Evolutionary conservation across 2,329 filamentous ascomycete species (phyloP), one percentile per base, ranked within the genome.

Genomic region (Onygenales sp.): DNA sequence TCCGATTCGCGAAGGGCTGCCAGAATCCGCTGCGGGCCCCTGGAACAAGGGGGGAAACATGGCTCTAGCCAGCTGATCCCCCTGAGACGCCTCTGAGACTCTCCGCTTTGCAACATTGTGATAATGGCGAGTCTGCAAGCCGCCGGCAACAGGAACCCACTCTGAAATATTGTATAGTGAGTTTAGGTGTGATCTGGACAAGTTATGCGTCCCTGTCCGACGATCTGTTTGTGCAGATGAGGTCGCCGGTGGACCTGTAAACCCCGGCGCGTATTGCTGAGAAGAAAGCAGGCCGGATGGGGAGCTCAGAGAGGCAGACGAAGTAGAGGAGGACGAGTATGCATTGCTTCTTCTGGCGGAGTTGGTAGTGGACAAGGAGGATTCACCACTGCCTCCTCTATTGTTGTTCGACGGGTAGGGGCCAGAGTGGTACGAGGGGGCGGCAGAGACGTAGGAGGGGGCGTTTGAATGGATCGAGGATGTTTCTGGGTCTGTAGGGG

Each of bases 391-490:
- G n/a, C 31, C 53, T 14, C 43, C 54, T 39, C 54, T 48, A 17
- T 45, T 53, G 36, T 59, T 58, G 36, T 46, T 40, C n/a, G 51
- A 45, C 14, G 56, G 56, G 17, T 39, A 7, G 6, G 53, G 37
- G 10, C 50, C 54, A 14, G 81, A 82, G 63, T 82, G 80, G 63
- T 86, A 85, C 1, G 82, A 82, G 4, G 84, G 84, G 2, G 76
- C 79, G 51, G 85, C 82, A 52, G 83, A 86, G 57, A 80, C 74
- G 65, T 86, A 86, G 8, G 84, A 86, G 42, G 84, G 84, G n/a
- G 83, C 83, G 6, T 78, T 78, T 14, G 83, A 86, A 59, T 75
- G 81, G 56, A 87, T 79, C 8, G 84, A 87, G 6, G 80, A 77
- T 21, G 83, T 85, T 61, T 87, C 84, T 54, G 84, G 81, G 64